Evolutionary conservation across 1,139 yeast genomes (phyloP), one percentile per base, ranked within the genome.

Genomic region (Saccharomyces pastorianus): DNA sequence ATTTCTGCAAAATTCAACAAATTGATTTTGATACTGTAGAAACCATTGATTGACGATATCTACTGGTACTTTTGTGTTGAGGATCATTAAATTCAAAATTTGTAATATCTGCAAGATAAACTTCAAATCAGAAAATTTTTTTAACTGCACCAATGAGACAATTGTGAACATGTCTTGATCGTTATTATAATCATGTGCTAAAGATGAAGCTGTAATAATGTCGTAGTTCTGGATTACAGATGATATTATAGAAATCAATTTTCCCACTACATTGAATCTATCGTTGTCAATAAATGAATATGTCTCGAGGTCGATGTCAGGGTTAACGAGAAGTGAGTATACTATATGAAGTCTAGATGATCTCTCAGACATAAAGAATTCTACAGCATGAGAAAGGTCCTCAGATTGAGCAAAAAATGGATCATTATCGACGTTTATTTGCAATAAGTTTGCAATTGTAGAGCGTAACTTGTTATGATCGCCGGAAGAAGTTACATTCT

Each of bases 21-120:
- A 38, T 17, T 38, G 44, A 38, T 38, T 38, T 38, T 38, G 44
- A 38, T 20, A 38, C n/a, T 38, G 44, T 6, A 38, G 63, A 59
- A 85, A 83, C 96, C 96, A 88, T 9, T 71, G 64, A 1, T 66
- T 55, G 1, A 81, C 76, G 6, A 58, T 46, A 1, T 72, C 63
- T 11, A 56, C 64, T 57, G 56, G 65, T 42, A 57, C 66, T 58
- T 53, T 72, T 55, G 59, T 75, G 61, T 66, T 65, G 38, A 66
- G 52, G 7, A 52, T 71, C 63, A 55, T 76, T 66, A 61, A 73
- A 66, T 61, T 74, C 54, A 57, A 74, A 56, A 57, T 77, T 56
- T 63, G 77, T 42, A 82, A 64, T 1, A 81, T 71, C 56, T 80
- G 81, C 52, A 78, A 51, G 20, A 60, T 23, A 64, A 34, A 75